These are phyloP conservation scores for Trichoderma reesei DNA, from an alignment of 495 filamentous ascomycete genomes.

Conservation along the genomic window DNA sequence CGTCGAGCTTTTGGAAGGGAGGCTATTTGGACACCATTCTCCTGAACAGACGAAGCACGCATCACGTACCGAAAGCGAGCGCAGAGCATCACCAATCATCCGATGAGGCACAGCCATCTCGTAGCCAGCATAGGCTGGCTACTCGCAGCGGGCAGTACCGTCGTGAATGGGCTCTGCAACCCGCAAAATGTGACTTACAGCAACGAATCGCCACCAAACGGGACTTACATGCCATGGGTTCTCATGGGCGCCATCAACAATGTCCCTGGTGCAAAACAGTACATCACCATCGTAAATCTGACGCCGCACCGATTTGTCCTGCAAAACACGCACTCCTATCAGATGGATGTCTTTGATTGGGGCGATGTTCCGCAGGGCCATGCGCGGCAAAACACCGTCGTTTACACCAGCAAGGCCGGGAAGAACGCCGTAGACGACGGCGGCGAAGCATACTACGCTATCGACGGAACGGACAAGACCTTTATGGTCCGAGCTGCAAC, in stretches of 20 bases:
- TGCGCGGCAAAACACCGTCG: conserved; percentile 20
- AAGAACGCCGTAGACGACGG: conserved; percentile 15
- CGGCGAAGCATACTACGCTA: conserved; percentile 24
- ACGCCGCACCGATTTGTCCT: conserved; percentile 24
- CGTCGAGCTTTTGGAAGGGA: no score
- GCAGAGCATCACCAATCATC: background rate
- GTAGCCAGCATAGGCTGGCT: background rate
- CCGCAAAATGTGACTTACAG: conserved; percentile 17
- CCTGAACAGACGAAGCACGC: no score
- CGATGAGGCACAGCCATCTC: background rate
- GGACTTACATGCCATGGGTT: conserved; percentile 13
- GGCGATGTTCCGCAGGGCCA: conserved; percentile 16
- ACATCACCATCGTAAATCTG: conserved; percentile 23
- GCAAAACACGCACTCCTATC: conserved; percentile 19
- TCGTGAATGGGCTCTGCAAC: conserved; percentile 7
- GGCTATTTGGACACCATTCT: no score
- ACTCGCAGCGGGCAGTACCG: background rate
- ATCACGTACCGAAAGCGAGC: background rate
- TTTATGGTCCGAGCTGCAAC: conserved; percentile 16
- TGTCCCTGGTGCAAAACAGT: conserved; percentile 16
- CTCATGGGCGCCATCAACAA: conserved; percentile 11
- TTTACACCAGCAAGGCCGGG: conserved; percentile 12
- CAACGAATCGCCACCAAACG: conserved; percentile 15
- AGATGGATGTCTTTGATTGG: conserved; percentile 20
- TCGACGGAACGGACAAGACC: conserved; percentile 18